Evolutionary conservation across 2,329 filamentous ascomycete genomes (phyloP).

Genomic region (Ampelomyces quisqualis): DNA sequence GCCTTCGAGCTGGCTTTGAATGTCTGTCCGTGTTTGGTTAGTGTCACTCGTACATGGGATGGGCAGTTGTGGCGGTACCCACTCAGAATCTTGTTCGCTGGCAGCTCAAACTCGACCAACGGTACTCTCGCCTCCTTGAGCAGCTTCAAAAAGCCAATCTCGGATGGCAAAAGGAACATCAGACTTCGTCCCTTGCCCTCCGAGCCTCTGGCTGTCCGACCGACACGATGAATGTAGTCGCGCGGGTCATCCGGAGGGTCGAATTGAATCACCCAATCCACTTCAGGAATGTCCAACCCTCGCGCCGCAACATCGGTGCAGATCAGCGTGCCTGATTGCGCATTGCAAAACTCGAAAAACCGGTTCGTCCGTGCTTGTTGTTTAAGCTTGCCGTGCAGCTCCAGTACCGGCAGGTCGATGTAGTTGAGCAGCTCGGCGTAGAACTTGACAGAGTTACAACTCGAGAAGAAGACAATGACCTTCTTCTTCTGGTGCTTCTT

Average conservation of each 20-base stretch:
- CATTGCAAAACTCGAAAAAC: constrained; percentile 94
- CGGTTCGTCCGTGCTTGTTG: constrained; percentile 98
- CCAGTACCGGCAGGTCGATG: constrained; percentile 87
- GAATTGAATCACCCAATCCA: constrained; percentile 91
- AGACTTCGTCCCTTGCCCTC: constrained; percentile 83
- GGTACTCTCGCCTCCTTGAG: constrained; percentile 90
- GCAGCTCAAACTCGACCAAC: constrained; percentile 95
- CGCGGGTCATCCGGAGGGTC: constrained; percentile 86
- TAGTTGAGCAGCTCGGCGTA: constrained; percentile 94
- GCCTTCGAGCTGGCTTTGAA: constrained; percentile 76
- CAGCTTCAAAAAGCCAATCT: constrained; percentile 89
- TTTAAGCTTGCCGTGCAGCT: constrained; percentile 90
- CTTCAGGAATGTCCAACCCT: constrained; percentile 91
- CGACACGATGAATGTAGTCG: constrained; percentile 76
- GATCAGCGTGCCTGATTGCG: constrained; percentile 81
- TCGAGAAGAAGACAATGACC: constrained; percentile 89
- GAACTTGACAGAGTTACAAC: constrained; percentile 92
- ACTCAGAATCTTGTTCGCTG: constrained; percentile 77
- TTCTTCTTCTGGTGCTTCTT: constrained; percentile 94
- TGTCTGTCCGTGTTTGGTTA: constrained; percentile 52
- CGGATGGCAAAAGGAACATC: constrained; percentile 89
- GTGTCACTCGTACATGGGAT: not conserved
- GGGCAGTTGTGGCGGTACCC: constrained; percentile 3
- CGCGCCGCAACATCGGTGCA: constrained; percentile 96
- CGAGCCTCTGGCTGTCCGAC: constrained; percentile 84